A percentile compares a stretch with the other conserved stretches of the same genome.
Evolutionary conservation across 345 rosid genomes (phyloP).

Genomic region (Isatis tinctoria): DNA sequence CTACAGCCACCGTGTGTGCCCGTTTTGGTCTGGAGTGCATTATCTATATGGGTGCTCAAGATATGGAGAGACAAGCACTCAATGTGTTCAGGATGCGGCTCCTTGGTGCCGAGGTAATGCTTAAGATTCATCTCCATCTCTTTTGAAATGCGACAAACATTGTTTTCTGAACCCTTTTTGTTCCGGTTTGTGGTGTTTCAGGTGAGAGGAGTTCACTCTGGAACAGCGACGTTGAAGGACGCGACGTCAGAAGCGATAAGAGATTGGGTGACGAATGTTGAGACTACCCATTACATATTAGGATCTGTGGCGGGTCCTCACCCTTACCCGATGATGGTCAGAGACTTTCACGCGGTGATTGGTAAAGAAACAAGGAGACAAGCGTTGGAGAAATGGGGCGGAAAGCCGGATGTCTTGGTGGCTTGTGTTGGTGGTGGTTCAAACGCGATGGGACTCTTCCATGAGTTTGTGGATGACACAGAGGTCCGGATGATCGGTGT

Average conservation of each 20-base stretch:
- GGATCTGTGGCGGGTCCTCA: constrained; percentile 99
- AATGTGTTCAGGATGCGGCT: constrained; percentile 93
- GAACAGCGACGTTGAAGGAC: constrained; percentile 71
- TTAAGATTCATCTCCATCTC: not conserved
- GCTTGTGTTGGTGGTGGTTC: constrained; percentile 98
- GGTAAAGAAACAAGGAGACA: constrained; percentile 88
- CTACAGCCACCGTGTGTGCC: constrained; percentile 94
- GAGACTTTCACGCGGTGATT: constrained; percentile 90
- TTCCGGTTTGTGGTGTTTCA: constrained; percentile 10
- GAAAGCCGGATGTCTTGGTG: constrained; percentile 87
- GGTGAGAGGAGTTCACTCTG: constrained; percentile 73
- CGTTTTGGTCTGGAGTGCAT: constrained; percentile 75
- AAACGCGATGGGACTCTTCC: constrained; percentile 92
- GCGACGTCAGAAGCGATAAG: constrained; percentile 74
- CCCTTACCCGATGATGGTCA: constrained; percentile 95
- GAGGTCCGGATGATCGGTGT: constrained; percentile 90
- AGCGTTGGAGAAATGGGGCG: constrained; percentile 92
- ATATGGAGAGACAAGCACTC: constrained; percentile 90
- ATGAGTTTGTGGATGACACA: constrained; percentile 73
- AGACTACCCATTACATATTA: constrained; percentile 89
- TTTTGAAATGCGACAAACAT: not conserved
- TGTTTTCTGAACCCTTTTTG: not conserved
- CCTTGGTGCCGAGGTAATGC: constrained; percentile 79
- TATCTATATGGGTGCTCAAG: constrained; percentile 93
- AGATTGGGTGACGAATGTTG: constrained; percentile 96